Percentiles rank a stretch among this genome's conserved stretches.
phyloP scores from a whole-genome alignment of 1,139 yeast genomes.

The Hemisphaericaspora xylofermentans region DNA sequence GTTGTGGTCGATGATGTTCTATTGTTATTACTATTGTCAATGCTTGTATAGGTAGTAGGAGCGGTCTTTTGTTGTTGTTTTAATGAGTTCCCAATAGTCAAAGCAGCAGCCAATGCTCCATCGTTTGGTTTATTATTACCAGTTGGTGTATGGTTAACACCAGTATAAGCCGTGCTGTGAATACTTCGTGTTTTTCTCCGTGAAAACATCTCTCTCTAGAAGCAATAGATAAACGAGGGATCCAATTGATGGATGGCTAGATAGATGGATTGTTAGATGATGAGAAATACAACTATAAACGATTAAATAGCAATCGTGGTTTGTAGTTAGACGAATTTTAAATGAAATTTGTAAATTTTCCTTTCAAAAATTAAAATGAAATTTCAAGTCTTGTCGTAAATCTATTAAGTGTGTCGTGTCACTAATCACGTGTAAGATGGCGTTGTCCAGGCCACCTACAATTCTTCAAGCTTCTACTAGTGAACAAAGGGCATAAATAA shows the following conservation, averaged over 20 bases:
- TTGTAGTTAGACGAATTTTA: too few relatives aligned
- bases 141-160: conserved; percentile 42
- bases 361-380: too few relatives aligned
- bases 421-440: too few relatives aligned
- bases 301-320: too few relatives aligned
- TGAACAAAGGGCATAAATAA: too few relatives aligned
- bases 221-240: not conserved
- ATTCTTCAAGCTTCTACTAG: too few relatives aligned
- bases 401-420: too few relatives aligned
- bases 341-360: too few relatives aligned
- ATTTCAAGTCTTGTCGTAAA: too few relatives aligned
- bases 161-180: conserved; percentile 42
- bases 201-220: conserved; percentile 26
- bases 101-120: conserved; percentile 48
- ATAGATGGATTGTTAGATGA: not conserved
- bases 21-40: conserved; percentile 6
- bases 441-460: too few relatives aligned
- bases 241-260: not conserved
- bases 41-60: conserved; percentile 3
- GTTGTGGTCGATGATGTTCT: conserved; percentile 5
- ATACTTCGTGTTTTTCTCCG: conserved; percentile 35
- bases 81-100: conserved; percentile 38
- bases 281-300: too few relatives aligned
- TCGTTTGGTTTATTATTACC: conserved; percentile 36
- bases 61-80: conserved; percentile 4